Evolutionary conservation across 108 stramenopile species (phyloP), one percentile per base, ranked within the genome.

Genomic region (Mayamaea pseudoterrestris): DNA sequence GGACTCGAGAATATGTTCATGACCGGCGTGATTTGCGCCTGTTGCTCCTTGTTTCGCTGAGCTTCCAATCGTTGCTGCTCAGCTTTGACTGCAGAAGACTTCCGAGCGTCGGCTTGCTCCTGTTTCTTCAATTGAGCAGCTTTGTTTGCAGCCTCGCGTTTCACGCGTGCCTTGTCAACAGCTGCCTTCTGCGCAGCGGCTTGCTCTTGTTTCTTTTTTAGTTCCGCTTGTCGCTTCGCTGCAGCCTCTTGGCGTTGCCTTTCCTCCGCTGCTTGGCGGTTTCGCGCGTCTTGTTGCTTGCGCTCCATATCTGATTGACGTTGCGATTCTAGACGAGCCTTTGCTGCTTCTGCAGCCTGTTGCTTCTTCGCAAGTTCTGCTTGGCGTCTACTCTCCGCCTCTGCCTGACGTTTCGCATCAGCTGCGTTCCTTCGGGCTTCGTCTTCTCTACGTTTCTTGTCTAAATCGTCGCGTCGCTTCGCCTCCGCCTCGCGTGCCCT

Each of bases 401-500:
- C 29, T 24, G 66, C 69, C 9, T 61, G 56, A 11, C 59, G 59
- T 49, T 16, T 30, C 20, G 17, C n/a, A n/a, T n/a, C n/a, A n/a
- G n/a, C n/a, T n/a, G n/a, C n/a, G n/a, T n/a, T n/a, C 29, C 41
- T 41, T 41, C 50, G 40, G 6, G 50, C 58, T 20, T n/a, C n/a
- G n/a, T 27, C 40, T 14, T 41, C 50, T 30, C 40, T 41, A 12
- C 17, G 14, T 9, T 14, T n/a, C 7, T 31, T 48, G 47, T 28
- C 27, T 21, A 4, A 5, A 2, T 17, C 21, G n/a, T 21, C n/a
- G n/a, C n/a, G n/a, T n/a, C n/a, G 32, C 27, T 55, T 53, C 30
- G 47, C 52, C 13, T 55, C 60, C 37, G 60, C 66, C 32, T 66
- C 61, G 27, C n/a, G n/a, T n/a, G n/a, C n/a, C n/a, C n/a, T n/a